These are phyloP conservation scores for Sergeia podlipaevii DNA, from an alignment of 208 protist genomes.

Conservation along the genomic window DNA sequence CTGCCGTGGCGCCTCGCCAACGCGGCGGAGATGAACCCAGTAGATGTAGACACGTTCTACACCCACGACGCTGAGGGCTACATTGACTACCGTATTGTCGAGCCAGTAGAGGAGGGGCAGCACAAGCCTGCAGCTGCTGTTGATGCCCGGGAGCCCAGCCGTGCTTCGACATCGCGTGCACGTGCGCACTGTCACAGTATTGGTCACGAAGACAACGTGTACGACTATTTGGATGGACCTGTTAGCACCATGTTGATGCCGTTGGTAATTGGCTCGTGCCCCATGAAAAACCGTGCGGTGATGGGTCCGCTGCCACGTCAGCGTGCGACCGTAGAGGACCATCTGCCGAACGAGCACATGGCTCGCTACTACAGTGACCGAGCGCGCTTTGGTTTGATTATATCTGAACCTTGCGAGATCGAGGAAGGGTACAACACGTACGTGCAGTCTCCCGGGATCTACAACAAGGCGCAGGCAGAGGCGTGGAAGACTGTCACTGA, in stretches of 20 bases:
- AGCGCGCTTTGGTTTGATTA: constrained; percentile 51
- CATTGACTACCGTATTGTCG: constrained; percentile 31
- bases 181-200: not conserved
- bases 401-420: constrained; percentile 56
- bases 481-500: constrained; percentile 52
- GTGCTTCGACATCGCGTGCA: too few relatives aligned
- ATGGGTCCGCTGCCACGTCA: constrained; percentile 46
- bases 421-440: constrained; percentile 28
- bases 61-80: constrained; percentile 25
- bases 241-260: constrained; percentile 35
- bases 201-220: not conserved
- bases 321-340: constrained; percentile 29
- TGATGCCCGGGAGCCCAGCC: too few relatives aligned
- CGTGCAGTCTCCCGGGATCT: constrained; percentile 44
- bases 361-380: constrained; percentile 52
- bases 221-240: too few relatives aligned
- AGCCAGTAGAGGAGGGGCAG: not conserved
- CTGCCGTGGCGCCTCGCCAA: constrained; percentile 13
- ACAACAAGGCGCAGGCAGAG: constrained; percentile 35
- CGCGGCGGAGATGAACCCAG: constrained; percentile 8
- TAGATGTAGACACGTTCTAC: constrained; percentile 10
- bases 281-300: constrained; percentile 40
- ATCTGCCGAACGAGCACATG: constrained; percentile 36
- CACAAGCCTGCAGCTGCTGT: constrained; percentile 14
- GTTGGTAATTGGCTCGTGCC: constrained; percentile 21